A percentile compares a stretch with the other conserved stretches of the same genome.
Conservation (phyloP, 73 alveolate genomes). For the Tetrahymena malaccensis region DNA sequence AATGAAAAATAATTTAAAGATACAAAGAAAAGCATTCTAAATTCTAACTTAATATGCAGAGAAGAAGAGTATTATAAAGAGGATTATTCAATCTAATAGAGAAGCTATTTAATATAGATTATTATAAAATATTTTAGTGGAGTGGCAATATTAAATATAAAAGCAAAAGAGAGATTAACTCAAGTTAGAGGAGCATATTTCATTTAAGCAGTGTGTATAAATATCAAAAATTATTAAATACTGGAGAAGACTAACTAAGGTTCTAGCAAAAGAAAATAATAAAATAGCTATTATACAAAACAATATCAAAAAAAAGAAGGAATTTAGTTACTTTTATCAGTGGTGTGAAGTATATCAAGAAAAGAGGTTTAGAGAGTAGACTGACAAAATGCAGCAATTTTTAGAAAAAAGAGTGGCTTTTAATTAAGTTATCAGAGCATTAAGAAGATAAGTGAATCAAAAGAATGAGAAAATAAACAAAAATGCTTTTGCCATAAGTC, state of each 20-base stretch:
- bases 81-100: neutral
- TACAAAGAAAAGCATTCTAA: neutral
- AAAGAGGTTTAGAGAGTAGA: neutral
- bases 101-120: neutral
- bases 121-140: neutral
- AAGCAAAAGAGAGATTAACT: neutral
- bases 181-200: neutral
- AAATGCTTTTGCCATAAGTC: neutral
- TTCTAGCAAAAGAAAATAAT: neutral
- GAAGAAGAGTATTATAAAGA: neutral
- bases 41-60: neutral
- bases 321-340: neutral
- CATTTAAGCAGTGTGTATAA: neutral
- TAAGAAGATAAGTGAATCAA: neutral
- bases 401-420: neutral
- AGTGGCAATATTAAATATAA: neutral
- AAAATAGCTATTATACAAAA: neutral
- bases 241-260: neutral
- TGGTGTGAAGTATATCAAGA: neutral
- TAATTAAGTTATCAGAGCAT: neutral
- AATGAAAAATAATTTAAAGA: neutral
- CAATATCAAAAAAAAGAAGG: neutral
- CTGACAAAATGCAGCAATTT: neutral
- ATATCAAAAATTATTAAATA: neutral
- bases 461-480: neutral